Evolutionary conservation across 257 asterid genomes (phyloP).

Genomic region (Solanum paucissectum): DNA sequence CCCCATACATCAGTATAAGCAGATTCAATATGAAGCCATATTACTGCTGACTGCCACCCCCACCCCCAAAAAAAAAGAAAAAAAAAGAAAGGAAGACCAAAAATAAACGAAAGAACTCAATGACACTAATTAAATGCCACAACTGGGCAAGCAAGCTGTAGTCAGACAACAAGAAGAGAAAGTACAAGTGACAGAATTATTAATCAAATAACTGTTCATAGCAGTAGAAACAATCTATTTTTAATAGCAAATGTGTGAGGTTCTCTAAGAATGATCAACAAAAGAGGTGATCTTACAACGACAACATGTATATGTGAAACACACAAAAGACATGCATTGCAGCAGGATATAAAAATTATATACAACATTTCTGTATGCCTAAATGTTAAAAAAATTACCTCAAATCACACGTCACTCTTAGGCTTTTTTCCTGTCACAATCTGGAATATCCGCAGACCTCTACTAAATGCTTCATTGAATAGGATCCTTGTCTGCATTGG

Average conservation of each 20-base stretch:
- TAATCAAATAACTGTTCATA: background rate
- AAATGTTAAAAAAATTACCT: constrained; percentile 20
- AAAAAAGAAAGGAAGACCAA: background rate
- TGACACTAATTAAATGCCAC: background rate
- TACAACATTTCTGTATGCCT: background rate
- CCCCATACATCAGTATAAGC: background rate
- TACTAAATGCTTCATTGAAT: constrained; percentile 91
- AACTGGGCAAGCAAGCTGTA: background rate
- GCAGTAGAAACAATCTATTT: background rate
- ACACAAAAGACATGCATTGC: background rate
- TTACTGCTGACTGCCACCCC: background rate
- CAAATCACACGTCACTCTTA: constrained; percentile 52
- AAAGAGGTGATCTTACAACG: background rate
- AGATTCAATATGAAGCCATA: background rate
- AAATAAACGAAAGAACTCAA: background rate
- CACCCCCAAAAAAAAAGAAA: background rate
- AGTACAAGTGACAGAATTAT: background rate
- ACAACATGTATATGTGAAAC: background rate
- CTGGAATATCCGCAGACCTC: constrained; percentile 95
- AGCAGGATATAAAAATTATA: background rate
- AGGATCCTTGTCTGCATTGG: constrained; percentile 98
- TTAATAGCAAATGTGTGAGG: background rate
- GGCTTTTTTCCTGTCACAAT: constrained; percentile 76
- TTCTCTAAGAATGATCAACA: background rate
- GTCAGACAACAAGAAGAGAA: background rate